phyloP scores from a whole-genome alignment of 192 early-diverging fungal genomes.

The Linderina pennispora region DNA sequence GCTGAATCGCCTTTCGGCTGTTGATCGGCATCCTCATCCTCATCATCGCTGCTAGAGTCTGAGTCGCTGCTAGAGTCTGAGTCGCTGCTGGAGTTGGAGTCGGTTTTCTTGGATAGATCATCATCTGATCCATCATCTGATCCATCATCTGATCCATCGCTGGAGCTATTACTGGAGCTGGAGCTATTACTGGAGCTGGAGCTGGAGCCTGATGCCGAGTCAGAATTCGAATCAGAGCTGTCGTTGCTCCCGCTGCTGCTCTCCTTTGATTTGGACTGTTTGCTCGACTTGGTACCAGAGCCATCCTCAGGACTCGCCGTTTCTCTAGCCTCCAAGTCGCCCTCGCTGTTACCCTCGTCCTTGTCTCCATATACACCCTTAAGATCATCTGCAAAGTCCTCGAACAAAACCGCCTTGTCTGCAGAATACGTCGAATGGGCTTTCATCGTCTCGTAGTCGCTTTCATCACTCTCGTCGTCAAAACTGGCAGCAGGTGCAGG shows the following conservation, averaged over 20 bases:
- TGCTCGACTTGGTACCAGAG: conserved; percentile 2
- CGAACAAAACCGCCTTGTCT: too few relatives aligned
- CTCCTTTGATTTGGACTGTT: conserved; percentile 1
- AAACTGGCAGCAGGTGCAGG: too few relatives aligned
- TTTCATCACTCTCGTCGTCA: too few relatives aligned
- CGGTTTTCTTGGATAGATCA: neutral
- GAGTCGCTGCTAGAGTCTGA: conserved; percentile 4
- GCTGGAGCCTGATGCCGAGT: conserved; percentile 3
- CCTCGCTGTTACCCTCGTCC: too few relatives aligned
- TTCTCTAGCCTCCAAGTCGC: neutral
- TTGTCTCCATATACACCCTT: too few relatives aligned
- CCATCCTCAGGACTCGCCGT: conserved; percentile 1
- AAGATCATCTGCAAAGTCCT: too few relatives aligned
- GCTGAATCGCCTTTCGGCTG: neutral
- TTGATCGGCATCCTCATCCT: neutral
- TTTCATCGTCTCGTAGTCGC: too few relatives aligned
- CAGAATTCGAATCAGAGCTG: conserved; percentile 1
- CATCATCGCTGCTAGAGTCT: conserved; percentile 2
- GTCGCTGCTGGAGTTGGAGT: conserved; percentile 3
- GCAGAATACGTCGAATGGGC: too few relatives aligned
- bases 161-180: conserved; percentile 5
- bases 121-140: conserved; percentile 1
- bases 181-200: neutral
- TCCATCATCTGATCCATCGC: conserved; percentile 1
- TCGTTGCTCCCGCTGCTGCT: conserved; percentile 1